phyloP scores from a whole-genome alignment of 2,329 filamentous ascomycete genomes.

The Fusarium sarcochroum region DNA sequence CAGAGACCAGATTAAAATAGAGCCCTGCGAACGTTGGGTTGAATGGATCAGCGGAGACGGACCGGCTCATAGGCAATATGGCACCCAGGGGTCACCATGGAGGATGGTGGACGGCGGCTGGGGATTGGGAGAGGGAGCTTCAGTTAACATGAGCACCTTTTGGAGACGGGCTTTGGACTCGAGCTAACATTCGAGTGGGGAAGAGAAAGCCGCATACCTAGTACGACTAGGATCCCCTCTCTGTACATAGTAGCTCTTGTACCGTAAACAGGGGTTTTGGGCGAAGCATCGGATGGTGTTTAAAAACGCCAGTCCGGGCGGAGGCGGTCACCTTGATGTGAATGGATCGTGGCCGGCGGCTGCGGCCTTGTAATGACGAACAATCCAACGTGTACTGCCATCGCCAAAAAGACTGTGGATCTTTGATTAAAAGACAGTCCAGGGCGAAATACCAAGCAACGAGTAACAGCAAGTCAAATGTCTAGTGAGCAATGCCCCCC shows the following conservation, averaged over 20 bases:
- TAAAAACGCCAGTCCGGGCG: slow-evolving; percentile 32
- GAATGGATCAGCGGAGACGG: slow-evolving; percentile 50
- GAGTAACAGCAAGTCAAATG: slow-evolving; percentile 39
- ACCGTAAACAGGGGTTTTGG: slow-evolving; percentile 22
- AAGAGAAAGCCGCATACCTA: slow-evolving; percentile 40
- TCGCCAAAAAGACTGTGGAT: slow-evolving; percentile 37
- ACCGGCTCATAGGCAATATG: slow-evolving; percentile 45
- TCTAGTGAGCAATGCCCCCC: slow-evolving; percentile 42
- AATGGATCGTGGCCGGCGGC: slow-evolving; percentile 40
- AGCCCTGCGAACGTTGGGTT: slow-evolving; percentile 51
- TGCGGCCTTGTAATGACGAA: slow-evolving; percentile 40
- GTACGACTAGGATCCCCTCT: slow-evolving; percentile 40
- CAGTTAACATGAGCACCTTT: slow-evolving; percentile 38
- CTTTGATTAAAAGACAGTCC: slow-evolving; percentile 22
- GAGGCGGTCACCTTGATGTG: slow-evolving; percentile 41
- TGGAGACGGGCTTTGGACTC: slow-evolving; percentile 19
- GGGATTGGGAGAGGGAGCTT: slow-evolving; percentile 45
- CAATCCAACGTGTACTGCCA: slow-evolving; percentile 33
- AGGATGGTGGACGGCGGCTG: slow-evolving; percentile 45
- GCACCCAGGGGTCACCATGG: slow-evolving; percentile 41
- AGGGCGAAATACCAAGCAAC: slow-evolving; percentile 25
- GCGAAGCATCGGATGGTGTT: slow-evolving; percentile 27
- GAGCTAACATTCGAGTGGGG: slow-evolving; percentile 38
- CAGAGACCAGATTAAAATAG: slow-evolving; percentile 62
- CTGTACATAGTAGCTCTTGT: slow-evolving; percentile 17